Conservation (phyloP, 2,329 filamentous ascomycete species). For the Atkinsonella texensis region DNA sequence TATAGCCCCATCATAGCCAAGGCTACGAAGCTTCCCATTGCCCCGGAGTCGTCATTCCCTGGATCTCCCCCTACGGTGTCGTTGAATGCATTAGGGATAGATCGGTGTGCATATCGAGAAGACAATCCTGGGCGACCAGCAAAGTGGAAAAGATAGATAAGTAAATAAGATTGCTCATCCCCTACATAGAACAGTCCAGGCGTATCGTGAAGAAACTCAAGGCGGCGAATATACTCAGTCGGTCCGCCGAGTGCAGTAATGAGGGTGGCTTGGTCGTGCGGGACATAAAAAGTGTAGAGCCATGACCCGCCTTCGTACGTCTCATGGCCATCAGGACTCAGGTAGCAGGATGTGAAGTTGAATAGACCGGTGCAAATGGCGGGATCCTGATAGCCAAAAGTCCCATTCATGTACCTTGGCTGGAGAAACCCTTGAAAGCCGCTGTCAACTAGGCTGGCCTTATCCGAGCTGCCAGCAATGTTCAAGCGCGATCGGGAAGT, state of each 20-base stretch:
- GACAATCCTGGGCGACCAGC: conserved; percentile 48
- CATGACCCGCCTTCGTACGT: conserved; percentile 61
- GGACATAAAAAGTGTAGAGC: conserved; percentile 56
- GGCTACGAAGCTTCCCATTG: conserved; percentile 41
- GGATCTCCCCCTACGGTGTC: conserved; percentile 45
- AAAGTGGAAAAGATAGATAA: conserved; percentile 50
- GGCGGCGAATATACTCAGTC: conserved; percentile 42
- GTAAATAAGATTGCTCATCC: conserved; percentile 43
- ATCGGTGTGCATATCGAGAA: conserved; percentile 43
- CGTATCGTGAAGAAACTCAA: conserved; percentile 53
- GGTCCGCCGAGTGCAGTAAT: conserved; percentile 45
- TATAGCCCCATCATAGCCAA: conserved; percentile 41
- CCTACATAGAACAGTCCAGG: conserved; percentile 55
- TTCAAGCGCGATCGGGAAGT: conserved; percentile 11
- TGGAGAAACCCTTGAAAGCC: conserved; percentile 51
- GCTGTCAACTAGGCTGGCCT: background rate
- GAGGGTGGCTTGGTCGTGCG: conserved; percentile 35
- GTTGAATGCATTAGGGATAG: conserved; percentile 60
- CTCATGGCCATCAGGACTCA: conserved; percentile 16
- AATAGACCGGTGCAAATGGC: conserved; percentile 23
- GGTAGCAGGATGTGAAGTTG: conserved; percentile 30
- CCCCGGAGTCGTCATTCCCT: conserved; percentile 40
- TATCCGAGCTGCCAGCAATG: background rate
- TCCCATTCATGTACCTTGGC: conserved; percentile 52
- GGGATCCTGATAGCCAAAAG: conserved; percentile 57